Percentiles rank a stretch among this genome's conserved stretches.
Evolutionary conservation across 1,284 basidiomycete species (phyloP).

Genomic region (Sporisorium graminicola): DNA sequence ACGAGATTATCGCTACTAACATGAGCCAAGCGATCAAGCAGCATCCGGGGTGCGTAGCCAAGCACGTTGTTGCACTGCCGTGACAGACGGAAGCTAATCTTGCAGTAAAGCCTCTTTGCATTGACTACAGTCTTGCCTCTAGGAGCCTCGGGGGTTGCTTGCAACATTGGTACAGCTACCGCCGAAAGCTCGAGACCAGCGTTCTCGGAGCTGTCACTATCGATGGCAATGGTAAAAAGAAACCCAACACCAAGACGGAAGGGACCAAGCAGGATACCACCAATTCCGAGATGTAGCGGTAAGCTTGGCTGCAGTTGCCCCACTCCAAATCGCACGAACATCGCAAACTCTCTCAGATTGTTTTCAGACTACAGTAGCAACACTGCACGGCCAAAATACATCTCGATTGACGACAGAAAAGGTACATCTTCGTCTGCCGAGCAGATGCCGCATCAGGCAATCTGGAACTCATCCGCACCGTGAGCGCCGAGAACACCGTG

Average conservation of each 20-base stretch:
- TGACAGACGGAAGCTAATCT: neutral
- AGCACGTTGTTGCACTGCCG: neutral
- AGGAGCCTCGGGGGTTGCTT: neutral
- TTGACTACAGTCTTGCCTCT: conserved; percentile 3
- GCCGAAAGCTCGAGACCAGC: conserved; percentile 14
- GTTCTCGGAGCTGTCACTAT: conserved; percentile 15
- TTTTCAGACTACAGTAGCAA: neutral
- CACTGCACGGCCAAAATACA: neutral
- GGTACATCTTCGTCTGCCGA: no score
- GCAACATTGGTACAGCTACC: conserved; percentile 14
- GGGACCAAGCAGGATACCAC: neutral
- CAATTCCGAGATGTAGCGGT: neutral
- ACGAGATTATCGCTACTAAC: neutral
- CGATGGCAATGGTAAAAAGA: conserved; percentile 24
- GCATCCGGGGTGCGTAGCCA: conserved; percentile 9
- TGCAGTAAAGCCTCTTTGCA: neutral
- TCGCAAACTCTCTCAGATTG: no score
- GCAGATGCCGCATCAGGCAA: conserved; percentile 16
- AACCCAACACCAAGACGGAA: conserved; percentile 4
- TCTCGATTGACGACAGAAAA: neutral
- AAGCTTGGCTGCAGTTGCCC: no score
- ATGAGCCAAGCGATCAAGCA: conserved; percentile 16
- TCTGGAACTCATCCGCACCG: conserved; percentile 72
- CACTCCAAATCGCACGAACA: no score
- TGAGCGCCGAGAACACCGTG: conserved; percentile 82